These are phyloP conservation scores for Trichoderma erinaceum DNA, from an alignment of 495 filamentous ascomycete genomes.

Conservation along the genomic window DNA sequence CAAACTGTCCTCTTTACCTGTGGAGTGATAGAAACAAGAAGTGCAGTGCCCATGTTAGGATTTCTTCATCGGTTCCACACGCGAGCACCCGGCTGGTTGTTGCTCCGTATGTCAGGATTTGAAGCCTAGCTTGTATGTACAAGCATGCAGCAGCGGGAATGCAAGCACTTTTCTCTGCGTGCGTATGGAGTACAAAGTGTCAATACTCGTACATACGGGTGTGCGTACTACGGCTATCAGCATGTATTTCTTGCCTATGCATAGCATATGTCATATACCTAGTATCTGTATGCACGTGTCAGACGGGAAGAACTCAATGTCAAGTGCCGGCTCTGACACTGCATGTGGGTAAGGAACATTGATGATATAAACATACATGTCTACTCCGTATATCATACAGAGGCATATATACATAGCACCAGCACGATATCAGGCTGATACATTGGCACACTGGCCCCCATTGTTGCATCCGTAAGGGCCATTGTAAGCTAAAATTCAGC, in stretches of 20 bases:
- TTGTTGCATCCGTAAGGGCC: background rate
- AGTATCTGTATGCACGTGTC: slow-evolving; percentile 2
- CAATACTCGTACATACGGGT: background rate
- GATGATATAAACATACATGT: background rate
- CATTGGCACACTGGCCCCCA: background rate
- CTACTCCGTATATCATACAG: background rate
- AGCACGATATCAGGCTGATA: background rate
- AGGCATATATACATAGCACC: background rate
- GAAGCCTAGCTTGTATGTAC: background rate
- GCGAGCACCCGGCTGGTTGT: no score
- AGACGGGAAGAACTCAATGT: background rate
- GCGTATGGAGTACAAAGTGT: background rate
- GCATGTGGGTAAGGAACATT: background rate
- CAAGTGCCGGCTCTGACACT: background rate
- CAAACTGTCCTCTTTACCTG: background rate
- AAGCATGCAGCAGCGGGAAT: background rate
- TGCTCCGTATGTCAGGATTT: background rate
- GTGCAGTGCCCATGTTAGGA: background rate
- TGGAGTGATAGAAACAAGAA: background rate
- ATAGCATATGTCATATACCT: background rate
- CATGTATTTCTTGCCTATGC: slow-evolving; percentile 5
- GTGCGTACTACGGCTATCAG: background rate
- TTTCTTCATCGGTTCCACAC: background rate
- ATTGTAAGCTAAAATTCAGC: background rate
- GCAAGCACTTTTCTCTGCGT: background rate